Conservation (phyloP, 768 basidiomycete species). For the Amanita thiersii region DNA sequence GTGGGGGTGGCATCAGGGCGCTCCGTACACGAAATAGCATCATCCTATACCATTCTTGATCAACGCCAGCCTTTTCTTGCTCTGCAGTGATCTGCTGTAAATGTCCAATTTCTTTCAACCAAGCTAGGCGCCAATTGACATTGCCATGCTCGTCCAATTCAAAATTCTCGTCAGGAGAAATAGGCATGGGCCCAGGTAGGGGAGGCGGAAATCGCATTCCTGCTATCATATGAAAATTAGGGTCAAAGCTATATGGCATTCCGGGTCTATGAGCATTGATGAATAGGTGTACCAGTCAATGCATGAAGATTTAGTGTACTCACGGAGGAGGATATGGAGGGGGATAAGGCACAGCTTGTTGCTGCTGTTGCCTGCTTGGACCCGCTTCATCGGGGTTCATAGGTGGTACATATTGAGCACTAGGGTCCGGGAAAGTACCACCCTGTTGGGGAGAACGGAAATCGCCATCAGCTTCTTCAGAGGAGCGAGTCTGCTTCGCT, state of each 20-base stretch:
- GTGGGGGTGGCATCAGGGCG: constrained; percentile 55
- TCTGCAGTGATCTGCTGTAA: constrained; percentile 71
- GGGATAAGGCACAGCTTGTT: constrained; percentile 41
- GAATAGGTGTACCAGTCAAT: neutral
- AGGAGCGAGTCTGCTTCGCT: constrained; percentile 30
- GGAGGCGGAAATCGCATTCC: constrained; percentile 58
- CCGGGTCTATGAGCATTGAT: constrained; percentile 11
- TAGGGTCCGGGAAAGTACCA: constrained; percentile 45
- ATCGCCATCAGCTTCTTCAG: constrained; percentile 58
- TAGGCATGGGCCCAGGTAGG: constrained; percentile 44
- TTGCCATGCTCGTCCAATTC: constrained; percentile 75
- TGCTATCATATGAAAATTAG: constrained; percentile 61
- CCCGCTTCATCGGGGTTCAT: constrained; percentile 57
- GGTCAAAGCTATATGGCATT: constrained; percentile 51
- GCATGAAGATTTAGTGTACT: constrained; percentile 26
- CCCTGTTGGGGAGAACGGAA: constrained; percentile 42
- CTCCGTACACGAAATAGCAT: constrained; percentile 76
- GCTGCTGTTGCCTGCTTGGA: constrained; percentile 43
- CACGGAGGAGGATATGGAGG: constrained; percentile 51
- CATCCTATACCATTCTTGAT: constrained; percentile 81
- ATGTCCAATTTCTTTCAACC: constrained; percentile 74
- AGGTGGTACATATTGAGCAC: constrained; percentile 45
- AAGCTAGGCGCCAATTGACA: constrained; percentile 70
- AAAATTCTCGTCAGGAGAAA: constrained; percentile 55
- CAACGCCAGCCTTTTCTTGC: constrained; percentile 75